Evolutionary conservation across 352 stramenopile species (phyloP), one percentile per base, ranked within the genome.

Genomic region (Aphanomyces stellatus): DNA sequence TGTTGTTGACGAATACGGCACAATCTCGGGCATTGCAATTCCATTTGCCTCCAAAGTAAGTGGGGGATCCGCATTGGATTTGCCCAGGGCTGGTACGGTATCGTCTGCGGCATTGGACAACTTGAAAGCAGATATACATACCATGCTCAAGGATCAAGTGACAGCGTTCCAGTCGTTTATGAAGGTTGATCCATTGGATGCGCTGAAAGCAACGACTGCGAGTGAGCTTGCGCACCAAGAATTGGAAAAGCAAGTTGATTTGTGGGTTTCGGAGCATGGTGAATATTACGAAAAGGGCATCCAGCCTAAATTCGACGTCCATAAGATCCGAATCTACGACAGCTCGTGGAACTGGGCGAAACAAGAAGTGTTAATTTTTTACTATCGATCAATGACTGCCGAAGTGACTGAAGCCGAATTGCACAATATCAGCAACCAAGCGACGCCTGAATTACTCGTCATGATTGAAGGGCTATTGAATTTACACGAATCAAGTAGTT

Each of bases 281-380:
- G 79, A 83, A 49, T 65, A 72, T 17, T 89, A 88, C 61, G 71
- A 69, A 15, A 56, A 70, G 62, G 75, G 78, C 22, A 82, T 91
- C 65, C 48, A 62, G 53, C 57, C 76, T 24, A 74, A 81, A 69
- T 90, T 90, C 35, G 81, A 91, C 35, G 68, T 71, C 17, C 77
- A 79, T 24, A 89, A 88, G 72, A 81, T 88, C 51, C 77, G 81
- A n/a, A 72, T 77, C 59, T 91, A 88, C 65, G 76, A 88, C 69
- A 88, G 79, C 63, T 88, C 80, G 71, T 91, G 82, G 80, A 89
- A 89, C 74, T 91, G 80, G 82, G 80, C 72, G 19, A 56, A 85
- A 11, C 80, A 89, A 69, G 81, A 88, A 61, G 70, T 71, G n/a
- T 72, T 88, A 59, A 77, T 87, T 65, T 46, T 87, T 28, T 85